Evolutionary conservation across 2,329 filamentous ascomycete species (phyloP).

Genomic region (Bisporella sp.): DNA sequence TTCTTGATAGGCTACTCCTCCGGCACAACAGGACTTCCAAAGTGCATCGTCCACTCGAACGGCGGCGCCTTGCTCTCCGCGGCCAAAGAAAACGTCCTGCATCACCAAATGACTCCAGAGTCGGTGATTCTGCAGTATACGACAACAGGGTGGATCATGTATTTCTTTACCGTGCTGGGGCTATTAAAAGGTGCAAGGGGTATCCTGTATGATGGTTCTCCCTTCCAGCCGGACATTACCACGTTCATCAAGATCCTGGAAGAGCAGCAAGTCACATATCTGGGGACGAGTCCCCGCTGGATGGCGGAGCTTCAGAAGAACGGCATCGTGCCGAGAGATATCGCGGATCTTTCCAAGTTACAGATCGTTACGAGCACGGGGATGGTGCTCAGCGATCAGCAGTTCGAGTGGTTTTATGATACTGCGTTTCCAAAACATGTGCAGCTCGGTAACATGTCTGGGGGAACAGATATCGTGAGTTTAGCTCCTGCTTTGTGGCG

Average conservation of each 20-base stretch:
- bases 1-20: slow-evolving; percentile 72
- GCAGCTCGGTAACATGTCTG: slow-evolving; percentile 68
- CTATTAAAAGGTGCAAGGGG: slow-evolving; percentile 54
- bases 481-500: neutral
- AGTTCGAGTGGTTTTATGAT: slow-evolving; percentile 74
- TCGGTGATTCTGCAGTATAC: slow-evolving; percentile 50
- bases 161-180: slow-evolving; percentile 52
- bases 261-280: slow-evolving; percentile 59
- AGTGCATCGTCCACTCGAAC: slow-evolving; percentile 76
- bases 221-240: slow-evolving; percentile 62
- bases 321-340: slow-evolving; percentile 53
- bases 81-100: slow-evolving; percentile 53
- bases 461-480: slow-evolving; percentile 68
- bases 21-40: slow-evolving; percentile 77
- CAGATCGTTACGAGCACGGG: slow-evolving; percentile 63
- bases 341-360: slow-evolving; percentile 50
- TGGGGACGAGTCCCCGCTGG: slow-evolving; percentile 73
- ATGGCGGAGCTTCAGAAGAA: slow-evolving; percentile 65
- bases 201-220: slow-evolving; percentile 77
- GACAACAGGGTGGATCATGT: slow-evolving; percentile 85
- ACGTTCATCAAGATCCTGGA: slow-evolving; percentile 56
- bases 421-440: slow-evolving; percentile 57
- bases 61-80: slow-evolving; percentile 55
- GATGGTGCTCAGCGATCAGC: slow-evolving; percentile 71
- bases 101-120: slow-evolving; percentile 37